phyloP scores from a whole-genome alignment of 1,284 basidiomycete species.

The Cronartium quercuum region DNA sequence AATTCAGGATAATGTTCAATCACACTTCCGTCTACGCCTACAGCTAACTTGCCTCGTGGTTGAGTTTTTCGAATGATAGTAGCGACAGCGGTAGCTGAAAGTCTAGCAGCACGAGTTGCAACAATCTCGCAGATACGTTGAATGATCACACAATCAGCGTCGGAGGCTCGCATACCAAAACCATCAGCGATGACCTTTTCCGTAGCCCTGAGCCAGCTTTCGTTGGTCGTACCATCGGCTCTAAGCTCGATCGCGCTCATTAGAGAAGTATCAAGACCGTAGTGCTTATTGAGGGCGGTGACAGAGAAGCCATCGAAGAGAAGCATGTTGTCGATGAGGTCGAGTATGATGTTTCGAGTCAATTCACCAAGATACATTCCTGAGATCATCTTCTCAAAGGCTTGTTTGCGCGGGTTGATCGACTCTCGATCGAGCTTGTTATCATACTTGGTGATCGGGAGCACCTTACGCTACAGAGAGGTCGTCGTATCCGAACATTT shows the following conservation, averaged over 20 bases:
- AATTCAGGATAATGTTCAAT: slow-evolving; percentile 86
- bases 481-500: not conserved
- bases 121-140: slow-evolving; percentile 72
- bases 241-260: slow-evolving; percentile 72
- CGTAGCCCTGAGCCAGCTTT: slow-evolving; percentile 47
- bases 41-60: slow-evolving; percentile 55
- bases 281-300: slow-evolving; percentile 70
- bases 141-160: slow-evolving; percentile 63
- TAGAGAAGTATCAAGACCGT: slow-evolving; percentile 85
- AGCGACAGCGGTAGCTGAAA: slow-evolving; percentile 82
- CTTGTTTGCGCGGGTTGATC: slow-evolving; percentile 88
- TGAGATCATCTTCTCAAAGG: slow-evolving; percentile 96
- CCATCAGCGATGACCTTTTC: slow-evolving; percentile 59
- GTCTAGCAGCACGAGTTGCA: slow-evolving; percentile 69
- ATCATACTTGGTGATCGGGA: slow-evolving; percentile 88
- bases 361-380: slow-evolving; percentile 97
- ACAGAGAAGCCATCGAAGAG: slow-evolving; percentile 77
- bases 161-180: slow-evolving; percentile 57
- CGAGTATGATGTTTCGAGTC: slow-evolving; percentile 73
- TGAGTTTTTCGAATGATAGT: slow-evolving; percentile 74
- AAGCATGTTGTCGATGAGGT: slow-evolving; percentile 67
- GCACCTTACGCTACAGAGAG: slow-evolving; percentile 61
- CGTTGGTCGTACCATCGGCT: slow-evolving; percentile 2
- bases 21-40: slow-evolving; percentile 87
- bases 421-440: slow-evolving; percentile 85